Evolutionary conservation across 495 filamentous ascomycete genomes (phyloP).

Genomic region (Xylaria flabelliformis): DNA sequence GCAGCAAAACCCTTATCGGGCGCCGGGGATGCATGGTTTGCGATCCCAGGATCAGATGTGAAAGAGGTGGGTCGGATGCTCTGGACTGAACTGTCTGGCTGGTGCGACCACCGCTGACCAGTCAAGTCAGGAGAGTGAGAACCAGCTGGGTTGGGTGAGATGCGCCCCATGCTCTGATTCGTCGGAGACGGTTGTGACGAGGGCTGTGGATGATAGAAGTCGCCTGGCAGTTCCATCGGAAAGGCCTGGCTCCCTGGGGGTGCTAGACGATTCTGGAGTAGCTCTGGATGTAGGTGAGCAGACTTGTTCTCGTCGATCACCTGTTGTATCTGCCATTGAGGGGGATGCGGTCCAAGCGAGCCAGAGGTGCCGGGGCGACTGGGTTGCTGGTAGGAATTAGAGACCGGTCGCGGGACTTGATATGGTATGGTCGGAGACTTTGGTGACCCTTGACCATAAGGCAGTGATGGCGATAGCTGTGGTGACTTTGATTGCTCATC

Average conservation of each 20-base stretch:
- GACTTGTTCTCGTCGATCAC: conserved; percentile 33
- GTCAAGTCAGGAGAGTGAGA: conserved; percentile 40
- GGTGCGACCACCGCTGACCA: conserved; percentile 41
- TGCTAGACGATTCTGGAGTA: conserved; percentile 23
- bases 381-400: conserved; percentile 33
- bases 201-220: conserved; percentile 46
- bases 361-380: conserved; percentile 37
- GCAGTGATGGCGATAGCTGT: conserved; percentile 33
- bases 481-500: conserved; percentile 38
- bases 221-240: conserved; percentile 54
- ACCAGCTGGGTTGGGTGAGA: conserved; percentile 37
- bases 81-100: conserved; percentile 38
- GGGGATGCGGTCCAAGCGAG: conserved; percentile 34
- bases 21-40: conserved; percentile 42
- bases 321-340: conserved; percentile 31
- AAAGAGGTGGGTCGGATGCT: conserved; percentile 45
- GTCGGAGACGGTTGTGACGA: conserved; percentile 35
- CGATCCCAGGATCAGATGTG: conserved; percentile 37
- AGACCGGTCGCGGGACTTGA: conserved; percentile 49
- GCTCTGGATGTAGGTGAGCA: conserved; percentile 33
- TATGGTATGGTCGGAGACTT: conserved; percentile 49
- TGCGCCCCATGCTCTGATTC: conserved; percentile 27
- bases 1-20: conserved; percentile 47
- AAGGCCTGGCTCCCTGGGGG: conserved; percentile 30
- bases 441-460: conserved; percentile 34